Base-by-base conservation (phyloP, 352 stramenopile genomes). In the Pythium grandisporangium region DNA sequence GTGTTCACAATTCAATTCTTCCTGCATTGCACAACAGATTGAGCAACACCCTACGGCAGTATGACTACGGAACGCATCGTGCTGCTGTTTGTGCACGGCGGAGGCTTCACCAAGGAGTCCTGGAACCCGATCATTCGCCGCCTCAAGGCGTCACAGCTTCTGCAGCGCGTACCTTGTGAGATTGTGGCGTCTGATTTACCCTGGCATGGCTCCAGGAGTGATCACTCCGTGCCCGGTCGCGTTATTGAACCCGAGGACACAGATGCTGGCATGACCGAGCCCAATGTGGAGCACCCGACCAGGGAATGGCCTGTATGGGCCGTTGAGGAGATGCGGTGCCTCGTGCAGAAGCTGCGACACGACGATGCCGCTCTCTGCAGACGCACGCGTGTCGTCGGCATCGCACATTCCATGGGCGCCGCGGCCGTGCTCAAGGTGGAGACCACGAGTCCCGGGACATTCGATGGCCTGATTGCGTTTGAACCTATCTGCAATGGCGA, bases 381-480 rank as follows among this genome's bases (percentile, higher is more conserved):
- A 50, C 44, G 24, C 20, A 52, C 45, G 4, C 47, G 32, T 8
- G 20, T 80, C 21, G 60, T 80, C 17, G 67, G 58, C 6, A 43
- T 80, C 27, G 67, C 58, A 5, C 67, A 80, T 26, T 80, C 61
- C 1, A 67, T 80, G 63, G 67, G 67, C 20, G 55, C 61, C 0
- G 39, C 53, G 4, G 55, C 51, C 4, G 50, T 76, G 4, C 63
- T 66, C 57, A 52, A 55, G 13, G 51, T 55, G 1, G 67, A 80
- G 42, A 51, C 57, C 12, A 43, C 30, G 5, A 37, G 60, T 30
- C 67, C 67, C 10, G 63, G 67, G n/a, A 80, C 61, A 4, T 71
- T 80, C 25, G 58, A 64, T 27, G 55, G 53, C 6, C 51, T 73
- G 42, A 68, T 79, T 19, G 50, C 69, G 23, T 79, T 79, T 38